These are phyloP conservation scores for Escovopsis sp. DNA, from an alignment of 2,329 filamentous ascomycete species.

Conservation along the genomic window DNA sequence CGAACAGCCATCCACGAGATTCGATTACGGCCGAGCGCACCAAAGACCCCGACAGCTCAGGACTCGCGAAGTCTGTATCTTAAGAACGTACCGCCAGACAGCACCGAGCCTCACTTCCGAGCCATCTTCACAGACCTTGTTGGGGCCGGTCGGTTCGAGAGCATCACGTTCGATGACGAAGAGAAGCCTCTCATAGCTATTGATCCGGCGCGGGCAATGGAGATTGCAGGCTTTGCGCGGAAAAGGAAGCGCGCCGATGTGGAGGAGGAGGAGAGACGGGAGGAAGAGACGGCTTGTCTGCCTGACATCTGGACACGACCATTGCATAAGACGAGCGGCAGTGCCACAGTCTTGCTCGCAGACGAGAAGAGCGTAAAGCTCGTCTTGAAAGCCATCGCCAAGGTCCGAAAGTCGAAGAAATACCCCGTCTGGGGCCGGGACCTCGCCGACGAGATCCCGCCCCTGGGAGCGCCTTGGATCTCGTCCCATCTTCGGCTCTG, in stretches of 20 bases:
- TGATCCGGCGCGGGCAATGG: conserved; percentile 34
- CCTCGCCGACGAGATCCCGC: conserved; percentile 36
- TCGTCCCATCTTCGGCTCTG: conserved; percentile 55
- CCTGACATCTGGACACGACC: conserved; percentile 60
- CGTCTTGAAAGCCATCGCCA: conserved; percentile 60
- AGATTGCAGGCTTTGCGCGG: conserved; percentile 21
- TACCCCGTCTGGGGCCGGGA: conserved; percentile 56
- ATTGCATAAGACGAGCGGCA: conserved; percentile 58
- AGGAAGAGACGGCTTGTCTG: conserved; percentile 43
- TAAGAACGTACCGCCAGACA: conserved; percentile 78
- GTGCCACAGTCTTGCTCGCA: conserved; percentile 69
- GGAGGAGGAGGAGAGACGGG: conserved; percentile 39
- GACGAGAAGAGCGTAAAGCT: conserved; percentile 66
- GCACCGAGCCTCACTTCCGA: conserved; percentile 63
- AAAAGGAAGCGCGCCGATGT: conserved; percentile 30
- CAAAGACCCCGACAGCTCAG: conserved; percentile 58
- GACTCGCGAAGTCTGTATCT: conserved; percentile 73
- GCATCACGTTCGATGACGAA: conserved; percentile 57
- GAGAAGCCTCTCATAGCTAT: conserved; percentile 25
- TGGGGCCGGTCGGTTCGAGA: conserved; percentile 64
- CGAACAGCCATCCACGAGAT: conserved; percentile 60
- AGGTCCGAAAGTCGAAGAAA: conserved; percentile 42
- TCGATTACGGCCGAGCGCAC: conserved; percentile 72
- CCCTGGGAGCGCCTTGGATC: conserved; percentile 42
- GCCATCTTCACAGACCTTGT: conserved; percentile 61